Evolutionary conservation across 805 yeast genomes (phyloP).

Genomic region (Monosporozyma unispora): DNA sequence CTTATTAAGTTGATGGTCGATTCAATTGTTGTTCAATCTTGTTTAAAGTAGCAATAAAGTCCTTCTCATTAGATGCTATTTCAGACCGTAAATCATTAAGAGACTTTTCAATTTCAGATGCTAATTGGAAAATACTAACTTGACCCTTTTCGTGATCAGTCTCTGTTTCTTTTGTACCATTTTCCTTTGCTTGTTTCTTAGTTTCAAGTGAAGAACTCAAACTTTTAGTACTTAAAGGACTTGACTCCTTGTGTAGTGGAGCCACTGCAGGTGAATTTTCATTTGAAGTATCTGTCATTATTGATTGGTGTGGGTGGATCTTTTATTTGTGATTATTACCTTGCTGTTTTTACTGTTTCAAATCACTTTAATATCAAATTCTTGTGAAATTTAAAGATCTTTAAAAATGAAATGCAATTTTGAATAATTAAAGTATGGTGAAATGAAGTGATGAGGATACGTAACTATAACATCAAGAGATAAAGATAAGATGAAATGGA

Average conservation of each 20-base stretch:
- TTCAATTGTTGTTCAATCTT: conserved; percentile 18
- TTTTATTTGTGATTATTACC: neutral
- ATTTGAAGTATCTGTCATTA: neutral
- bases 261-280: neutral
- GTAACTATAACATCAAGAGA: neutral
- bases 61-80: conserved; percentile 15
- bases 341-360: neutral
- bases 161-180: neutral
- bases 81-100: conserved; percentile 14
- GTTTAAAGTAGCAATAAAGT: conserved; percentile 11
- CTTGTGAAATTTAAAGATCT: neutral
- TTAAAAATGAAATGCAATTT: neutral
- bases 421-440: neutral
- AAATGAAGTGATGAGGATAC: neutral
- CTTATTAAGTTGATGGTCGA: neutral
- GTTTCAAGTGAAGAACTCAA: no score
- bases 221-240: neutral
- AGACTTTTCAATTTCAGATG: conserved; percentile 21
- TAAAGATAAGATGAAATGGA: neutral
- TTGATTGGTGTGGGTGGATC: neutral
- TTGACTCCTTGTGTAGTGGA: neutral
- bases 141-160: conserved; percentile 5
- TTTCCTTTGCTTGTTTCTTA: neutral
- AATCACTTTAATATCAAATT: neutral
- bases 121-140: conserved; percentile 24